Conservation (phyloP, 148 eudicot species). For the Diospyros lotus region DNA sequence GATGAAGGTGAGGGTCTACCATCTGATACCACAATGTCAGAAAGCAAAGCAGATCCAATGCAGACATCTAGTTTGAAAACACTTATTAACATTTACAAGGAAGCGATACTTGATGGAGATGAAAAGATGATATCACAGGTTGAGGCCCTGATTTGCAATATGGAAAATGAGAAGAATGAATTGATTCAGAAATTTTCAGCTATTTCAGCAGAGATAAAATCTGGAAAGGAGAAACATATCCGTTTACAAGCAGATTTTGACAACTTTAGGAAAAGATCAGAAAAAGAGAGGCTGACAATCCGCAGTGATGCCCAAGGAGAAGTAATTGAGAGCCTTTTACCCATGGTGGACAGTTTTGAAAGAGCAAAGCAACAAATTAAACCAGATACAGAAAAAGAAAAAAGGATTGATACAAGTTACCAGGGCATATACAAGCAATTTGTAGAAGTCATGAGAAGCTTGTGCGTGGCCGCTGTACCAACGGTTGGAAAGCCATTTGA, state of each 20-base stretch:
- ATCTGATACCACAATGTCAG: constrained; percentile 28
- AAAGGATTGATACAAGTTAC: constrained; percentile 82
- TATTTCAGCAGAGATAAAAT: constrained; percentile 51
- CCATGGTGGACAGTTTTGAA: constrained; percentile 93
- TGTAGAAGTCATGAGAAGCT: constrained; percentile 90
- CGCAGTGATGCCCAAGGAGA: constrained; percentile 81
- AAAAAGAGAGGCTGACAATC: constrained; percentile 62
- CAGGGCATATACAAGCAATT: constrained; percentile 97
- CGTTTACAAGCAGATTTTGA: constrained; percentile 95
- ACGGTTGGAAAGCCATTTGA: constrained; percentile 94
- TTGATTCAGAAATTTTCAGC: constrained; percentile 41
- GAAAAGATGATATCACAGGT: constrained; percentile 42
- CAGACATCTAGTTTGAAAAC: constrained; percentile 38
- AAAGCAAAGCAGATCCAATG: constrained; percentile 19
- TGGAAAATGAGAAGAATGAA: constrained; percentile 64
- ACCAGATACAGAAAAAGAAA: constrained; percentile 75
- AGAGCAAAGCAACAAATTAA: constrained; percentile 75
- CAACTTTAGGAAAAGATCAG: constrained; percentile 83
- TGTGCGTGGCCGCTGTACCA: constrained; percentile 62
- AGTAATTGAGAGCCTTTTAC: constrained; percentile 83
- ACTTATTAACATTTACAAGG: constrained; percentile 57
- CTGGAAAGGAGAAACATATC: constrained; percentile 70
- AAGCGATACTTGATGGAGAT: constrained; percentile 64
- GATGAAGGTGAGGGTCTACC: constrained; percentile 20
- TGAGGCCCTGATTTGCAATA: constrained; percentile 42